Percentiles rank a stretch among this genome's conserved stretches.
Conservation (phyloP, 2,329 filamentous ascomycete genomes). For the Talaromyces pinophilus region DNA sequence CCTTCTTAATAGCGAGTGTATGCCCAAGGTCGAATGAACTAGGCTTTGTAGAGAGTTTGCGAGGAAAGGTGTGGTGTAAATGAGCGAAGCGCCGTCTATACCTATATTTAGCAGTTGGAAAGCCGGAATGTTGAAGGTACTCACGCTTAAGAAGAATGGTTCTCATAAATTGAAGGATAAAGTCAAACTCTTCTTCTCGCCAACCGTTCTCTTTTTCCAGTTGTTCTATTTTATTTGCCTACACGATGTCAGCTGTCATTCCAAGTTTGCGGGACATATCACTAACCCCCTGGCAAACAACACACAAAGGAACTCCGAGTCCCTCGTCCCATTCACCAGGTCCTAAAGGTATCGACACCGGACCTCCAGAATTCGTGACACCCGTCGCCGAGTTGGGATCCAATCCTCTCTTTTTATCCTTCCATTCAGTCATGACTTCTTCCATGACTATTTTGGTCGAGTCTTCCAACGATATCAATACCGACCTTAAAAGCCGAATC, state of each 20-base stretch:
- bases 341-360: conserved; percentile 73
- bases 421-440: conserved; percentile 78
- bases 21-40: conserved; percentile 81
- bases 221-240: conserved; percentile 86
- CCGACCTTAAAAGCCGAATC: conserved; percentile 78
- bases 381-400: conserved; percentile 52
- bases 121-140: conserved; percentile 33
- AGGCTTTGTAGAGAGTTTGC: conserved; percentile 76
- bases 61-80: conserved; percentile 78
- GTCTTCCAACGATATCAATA: conserved; percentile 70
- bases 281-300: conserved; percentile 88
- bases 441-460: conserved; percentile 83
- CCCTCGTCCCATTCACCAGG: conserved; percentile 93
- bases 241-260: conserved; percentile 16
- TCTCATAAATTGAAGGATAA: conserved; percentile 87
- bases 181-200: conserved; percentile 97
- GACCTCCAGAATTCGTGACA: conserved; percentile 62
- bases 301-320: conserved; percentile 80
- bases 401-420: conserved; percentile 68
- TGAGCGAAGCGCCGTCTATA: conserved; percentile 76
- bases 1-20: conserved; percentile 78
- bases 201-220: conserved; percentile 87
- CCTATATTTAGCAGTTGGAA: neutral
- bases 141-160: conserved; percentile 84
- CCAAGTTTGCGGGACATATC: conserved; percentile 29